A percentile compares a stretch with the other conserved stretches of the same genome.
Evolutionary conservation across 2,329 filamentous ascomycete genomes (phyloP).

Genomic region (Phialophora tarda): DNA sequence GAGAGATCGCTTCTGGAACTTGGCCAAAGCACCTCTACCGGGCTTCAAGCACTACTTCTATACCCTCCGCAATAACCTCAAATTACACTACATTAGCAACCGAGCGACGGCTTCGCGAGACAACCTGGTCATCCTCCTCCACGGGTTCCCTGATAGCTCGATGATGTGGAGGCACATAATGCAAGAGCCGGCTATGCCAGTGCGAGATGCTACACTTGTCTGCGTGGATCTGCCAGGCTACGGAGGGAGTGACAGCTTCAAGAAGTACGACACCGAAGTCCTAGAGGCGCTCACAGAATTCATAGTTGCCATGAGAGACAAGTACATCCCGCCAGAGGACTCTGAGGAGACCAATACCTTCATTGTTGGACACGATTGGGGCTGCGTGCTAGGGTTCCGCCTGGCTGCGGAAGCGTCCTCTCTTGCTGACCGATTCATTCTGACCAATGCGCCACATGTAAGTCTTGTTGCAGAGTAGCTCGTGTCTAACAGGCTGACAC

Average conservation of each 20-base stretch:
- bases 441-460: constrained; percentile 61
- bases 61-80: constrained; percentile 55
- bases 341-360: constrained; percentile 47
- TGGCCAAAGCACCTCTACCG: constrained; percentile 50
- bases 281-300: constrained; percentile 61
- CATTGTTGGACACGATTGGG: constrained; percentile 63
- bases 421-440: constrained; percentile 61
- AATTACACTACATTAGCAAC: constrained; percentile 62
- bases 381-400: constrained; percentile 58
- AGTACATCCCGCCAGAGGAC: constrained; percentile 46
- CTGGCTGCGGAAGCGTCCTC: constrained; percentile 64
- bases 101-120: constrained; percentile 40
- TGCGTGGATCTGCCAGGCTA: constrained; percentile 65
- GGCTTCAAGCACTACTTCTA: constrained; percentile 59
- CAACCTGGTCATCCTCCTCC: constrained; percentile 59
- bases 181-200: constrained; percentile 47
- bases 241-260: constrained; percentile 61
- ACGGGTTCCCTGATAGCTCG: constrained; percentile 66
- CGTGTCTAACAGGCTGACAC: constrained; percentile 4
- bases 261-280: constrained; percentile 57
- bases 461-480: constrained; percentile 37
- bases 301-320: constrained; percentile 56
- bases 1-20: constrained; percentile 60
- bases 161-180: constrained; percentile 60
- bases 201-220: constrained; percentile 53